Percentiles rank a stretch among this genome's conserved stretches.
Conservation (phyloP, 768 basidiomycete genomes). For the Stropharia rugosoannulata region DNA sequence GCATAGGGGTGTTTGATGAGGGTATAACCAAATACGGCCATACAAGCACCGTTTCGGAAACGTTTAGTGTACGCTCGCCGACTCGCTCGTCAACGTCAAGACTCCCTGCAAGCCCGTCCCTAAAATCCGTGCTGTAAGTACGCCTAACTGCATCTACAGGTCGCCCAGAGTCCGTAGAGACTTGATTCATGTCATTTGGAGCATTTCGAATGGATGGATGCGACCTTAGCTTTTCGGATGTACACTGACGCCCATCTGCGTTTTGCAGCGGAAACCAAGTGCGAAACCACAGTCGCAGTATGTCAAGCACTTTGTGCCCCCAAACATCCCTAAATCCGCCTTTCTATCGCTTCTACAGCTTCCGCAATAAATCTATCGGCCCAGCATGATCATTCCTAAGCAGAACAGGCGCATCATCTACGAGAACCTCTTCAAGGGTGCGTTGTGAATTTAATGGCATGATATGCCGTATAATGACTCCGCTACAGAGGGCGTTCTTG, state of each 20-base stretch:
- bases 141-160: slow-evolving; percentile 19
- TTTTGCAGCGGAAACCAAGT: slow-evolving; percentile 36
- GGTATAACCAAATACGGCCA: slow-evolving; percentile 19
- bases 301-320: slow-evolving; percentile 15
- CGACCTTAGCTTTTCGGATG: slow-evolving; percentile 32
- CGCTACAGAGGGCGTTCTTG: slow-evolving; percentile 88
- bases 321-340: slow-evolving; percentile 4
- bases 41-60: slow-evolving; percentile 11
- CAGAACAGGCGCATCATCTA: slow-evolving; percentile 94
- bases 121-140: slow-evolving; percentile 42
- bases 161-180: slow-evolving; percentile 16
- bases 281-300: slow-evolving; percentile 39
- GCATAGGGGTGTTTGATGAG: not conserved
- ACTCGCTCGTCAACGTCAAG: slow-evolving; percentile 39
- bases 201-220: slow-evolving; percentile 37
- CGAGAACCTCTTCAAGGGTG: slow-evolving; percentile 99
- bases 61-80: slow-evolving; percentile 15
- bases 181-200: slow-evolving; percentile 24
- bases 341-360: slow-evolving; percentile 20
- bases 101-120: slow-evolving; percentile 33
- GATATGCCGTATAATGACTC: not conserved
- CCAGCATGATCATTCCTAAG: slow-evolving; percentile 96
- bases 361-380: slow-evolving; percentile 32
- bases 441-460: slow-evolving; percentile 22
- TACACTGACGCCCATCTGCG: slow-evolving; percentile 25